Percentiles rank a stretch among this genome's conserved stretches.
Evolutionary conservation across 306 rosid genomes (phyloP).

Genomic region (Dicorynia guianensis): DNA sequence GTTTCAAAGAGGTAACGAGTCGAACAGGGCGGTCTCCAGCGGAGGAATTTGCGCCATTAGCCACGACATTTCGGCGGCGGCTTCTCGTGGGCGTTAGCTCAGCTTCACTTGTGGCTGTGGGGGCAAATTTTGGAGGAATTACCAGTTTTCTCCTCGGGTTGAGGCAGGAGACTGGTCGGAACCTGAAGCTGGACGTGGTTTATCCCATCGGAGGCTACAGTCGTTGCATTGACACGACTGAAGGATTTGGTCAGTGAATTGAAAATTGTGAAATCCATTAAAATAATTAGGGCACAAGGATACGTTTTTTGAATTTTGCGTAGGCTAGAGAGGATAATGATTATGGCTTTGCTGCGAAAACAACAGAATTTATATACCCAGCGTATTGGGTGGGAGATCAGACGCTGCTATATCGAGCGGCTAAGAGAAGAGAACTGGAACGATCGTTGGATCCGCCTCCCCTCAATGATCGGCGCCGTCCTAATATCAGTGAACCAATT

Average conservation of each 20-base stretch:
- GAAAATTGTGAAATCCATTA: too few relatives aligned
- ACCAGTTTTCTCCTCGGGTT: constrained; percentile 78
- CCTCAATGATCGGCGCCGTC: constrained; percentile 46
- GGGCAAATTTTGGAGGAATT: constrained; percentile 81
- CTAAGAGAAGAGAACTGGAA: constrained; percentile 71
- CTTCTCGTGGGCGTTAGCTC: constrained; percentile 71
- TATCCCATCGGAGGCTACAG: constrained; percentile 79
- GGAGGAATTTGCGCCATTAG: constrained; percentile 59
- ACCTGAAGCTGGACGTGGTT: constrained; percentile 71
- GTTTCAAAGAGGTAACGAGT: constrained; percentile 17
- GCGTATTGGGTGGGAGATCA: constrained; percentile 94
- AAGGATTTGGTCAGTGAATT: constrained; percentile 75
- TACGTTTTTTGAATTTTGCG: not conserved
- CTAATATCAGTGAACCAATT: constrained; percentile 65
- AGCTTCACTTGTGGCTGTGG: constrained; percentile 83
- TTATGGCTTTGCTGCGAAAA: constrained; percentile 13
- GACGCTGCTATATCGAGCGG: constrained; percentile 76
- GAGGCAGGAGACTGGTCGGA: constrained; percentile 70
- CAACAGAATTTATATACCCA: constrained; percentile 86
- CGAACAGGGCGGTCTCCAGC: constrained; percentile 50
- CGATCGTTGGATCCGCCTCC: constrained; percentile 86
- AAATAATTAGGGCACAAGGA: too few relatives aligned
- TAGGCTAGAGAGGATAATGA: not conserved
- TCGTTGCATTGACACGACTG: constrained; percentile 77
- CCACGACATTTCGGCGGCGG: constrained; percentile 62